phyloP scores from a whole-genome alignment of 441 rosid species.

The Rhodomyrtus psidioides region DNA sequence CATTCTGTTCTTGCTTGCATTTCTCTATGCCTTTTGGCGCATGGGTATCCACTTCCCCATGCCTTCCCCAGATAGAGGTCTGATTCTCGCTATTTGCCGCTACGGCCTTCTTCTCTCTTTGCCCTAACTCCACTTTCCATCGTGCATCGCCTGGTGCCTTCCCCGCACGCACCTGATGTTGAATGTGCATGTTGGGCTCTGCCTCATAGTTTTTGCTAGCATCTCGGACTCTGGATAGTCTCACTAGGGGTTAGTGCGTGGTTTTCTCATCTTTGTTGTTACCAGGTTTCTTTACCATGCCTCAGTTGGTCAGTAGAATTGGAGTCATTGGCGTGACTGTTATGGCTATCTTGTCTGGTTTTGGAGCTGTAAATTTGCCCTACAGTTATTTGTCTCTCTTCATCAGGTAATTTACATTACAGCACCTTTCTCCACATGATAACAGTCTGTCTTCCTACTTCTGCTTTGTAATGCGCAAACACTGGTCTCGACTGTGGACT shows the following conservation, averaged over 20 bases:
- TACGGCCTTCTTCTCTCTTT: neutral
- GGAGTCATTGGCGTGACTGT: constrained; percentile 98
- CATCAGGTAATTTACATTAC: constrained; percentile 37
- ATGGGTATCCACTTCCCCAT: constrained; percentile 99
- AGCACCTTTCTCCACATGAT: neutral
- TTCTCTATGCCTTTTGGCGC: constrained; percentile 98
- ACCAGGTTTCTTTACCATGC: constrained; percentile 87
- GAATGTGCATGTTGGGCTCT: neutral
- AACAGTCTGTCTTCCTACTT: neutral
- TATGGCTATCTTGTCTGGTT: constrained; percentile 97
- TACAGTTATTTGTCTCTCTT: constrained; percentile 97
- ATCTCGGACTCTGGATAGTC: neutral
- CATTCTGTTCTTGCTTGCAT: constrained; percentile 76
- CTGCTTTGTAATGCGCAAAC: neutral
- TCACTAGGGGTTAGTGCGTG: neutral
- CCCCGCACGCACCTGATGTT: neutral
- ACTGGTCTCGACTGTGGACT: neutral
- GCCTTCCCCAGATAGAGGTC: constrained; percentile 96
- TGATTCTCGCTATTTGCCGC: neutral
- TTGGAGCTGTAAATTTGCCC: constrained; percentile 98
- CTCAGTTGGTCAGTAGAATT: constrained; percentile 97
- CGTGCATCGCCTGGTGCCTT: neutral
- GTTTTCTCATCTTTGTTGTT: constrained; percentile 13
- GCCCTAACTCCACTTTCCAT: neutral
- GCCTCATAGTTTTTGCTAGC: neutral